Evolutionary conservation across 2,329 filamentous ascomycete genomes (phyloP), one percentile per base, ranked within the genome.

Genomic region (Fonsecaea pedrosoi): DNA sequence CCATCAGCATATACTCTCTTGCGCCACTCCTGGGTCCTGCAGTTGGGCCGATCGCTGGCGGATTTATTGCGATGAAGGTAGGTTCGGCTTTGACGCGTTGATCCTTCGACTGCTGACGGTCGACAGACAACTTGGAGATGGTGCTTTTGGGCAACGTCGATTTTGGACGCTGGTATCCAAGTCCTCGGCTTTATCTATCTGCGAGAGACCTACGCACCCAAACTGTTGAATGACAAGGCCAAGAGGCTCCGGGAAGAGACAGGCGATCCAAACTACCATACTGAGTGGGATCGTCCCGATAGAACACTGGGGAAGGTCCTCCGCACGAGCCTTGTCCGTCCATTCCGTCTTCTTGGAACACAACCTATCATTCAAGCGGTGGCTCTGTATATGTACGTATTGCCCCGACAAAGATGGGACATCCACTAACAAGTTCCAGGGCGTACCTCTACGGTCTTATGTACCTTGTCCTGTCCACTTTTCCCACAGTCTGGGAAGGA

Each of bases 111-210:
- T 68, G 85, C 18, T 50, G 45, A 50, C 10, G 45, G 25, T 25
- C 15, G 10, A 42, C 35, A 70, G 80, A 86, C 84, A 7, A 87
- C 84, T 0, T 92, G 90, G 90, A 84, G 89, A 45, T 92, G 90
- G 90, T 85, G 87, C 7, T 92, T 92, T 78, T 91, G 85, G 78
- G 82, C 86, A 0, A 90, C 88, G 0, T 86, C 87, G 0, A 89
- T 92, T 64, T 81, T 81, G 30, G 86, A 87, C 64, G 89, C 82
- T 1, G 66, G 86, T 12, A 85, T 92, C 59, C 88, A 91, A 74
- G 66, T 84, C 10, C 78, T 84, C 7, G 89, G 89, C 4, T 76
- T 91, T 57, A 85, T 89, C 75, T 83, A 89, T 70, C 81, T 88
- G 0, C 82, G 83, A 63, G 89, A 91, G 74, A 90, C 89, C 1